Percentiles rank a stretch among this genome's conserved stretches.
Conservation (phyloP, 2,329 filamentous ascomycete genomes). For the Neocucurbitaria cava region DNA sequence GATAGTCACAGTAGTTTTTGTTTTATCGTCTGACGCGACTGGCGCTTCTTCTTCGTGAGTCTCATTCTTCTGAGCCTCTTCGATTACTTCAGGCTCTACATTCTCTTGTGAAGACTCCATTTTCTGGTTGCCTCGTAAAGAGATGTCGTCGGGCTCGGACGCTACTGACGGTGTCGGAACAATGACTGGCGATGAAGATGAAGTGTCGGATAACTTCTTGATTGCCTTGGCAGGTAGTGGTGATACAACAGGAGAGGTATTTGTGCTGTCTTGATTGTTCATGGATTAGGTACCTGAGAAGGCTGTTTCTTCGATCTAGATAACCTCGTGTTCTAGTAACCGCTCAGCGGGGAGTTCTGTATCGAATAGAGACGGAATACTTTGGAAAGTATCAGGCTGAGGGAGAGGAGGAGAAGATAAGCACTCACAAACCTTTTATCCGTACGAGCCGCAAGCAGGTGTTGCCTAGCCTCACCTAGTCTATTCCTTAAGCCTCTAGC, state of each 20-base stretch:
- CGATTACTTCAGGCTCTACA: constrained; percentile 9
- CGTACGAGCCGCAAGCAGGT: constrained; percentile 12
- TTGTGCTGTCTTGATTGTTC: constrained; percentile 24
- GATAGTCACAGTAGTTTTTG: constrained; percentile 8
- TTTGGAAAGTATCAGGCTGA: not conserved
- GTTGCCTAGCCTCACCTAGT: constrained; percentile 6
- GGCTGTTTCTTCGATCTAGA: not conserved
- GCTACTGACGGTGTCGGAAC: constrained; percentile 32
- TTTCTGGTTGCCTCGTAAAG: constrained; percentile 14
- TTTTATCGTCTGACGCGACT: constrained; percentile 13
- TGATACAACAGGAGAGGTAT: constrained; percentile 9
- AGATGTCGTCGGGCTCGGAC: constrained; percentile 26
- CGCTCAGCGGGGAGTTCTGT: not conserved
- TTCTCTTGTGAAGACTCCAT: constrained; percentile 25
- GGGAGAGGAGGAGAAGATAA: not conserved
- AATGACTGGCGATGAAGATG: constrained; percentile 31
- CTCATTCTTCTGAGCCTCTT: constrained; percentile 5
- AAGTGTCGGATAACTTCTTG: constrained; percentile 28
- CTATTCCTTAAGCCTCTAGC: not conserved
- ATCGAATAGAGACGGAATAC: not conserved
- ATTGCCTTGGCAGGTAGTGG: constrained; percentile 9
- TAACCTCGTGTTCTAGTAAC: not conserved
- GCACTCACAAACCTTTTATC: constrained; percentile 18
- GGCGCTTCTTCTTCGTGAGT: constrained; percentile 4
- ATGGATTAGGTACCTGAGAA: constrained; percentile 14